Base-by-base conservation (phyloP, 371 early-diverging fungal species). In the Mucor irregularis region DNA sequence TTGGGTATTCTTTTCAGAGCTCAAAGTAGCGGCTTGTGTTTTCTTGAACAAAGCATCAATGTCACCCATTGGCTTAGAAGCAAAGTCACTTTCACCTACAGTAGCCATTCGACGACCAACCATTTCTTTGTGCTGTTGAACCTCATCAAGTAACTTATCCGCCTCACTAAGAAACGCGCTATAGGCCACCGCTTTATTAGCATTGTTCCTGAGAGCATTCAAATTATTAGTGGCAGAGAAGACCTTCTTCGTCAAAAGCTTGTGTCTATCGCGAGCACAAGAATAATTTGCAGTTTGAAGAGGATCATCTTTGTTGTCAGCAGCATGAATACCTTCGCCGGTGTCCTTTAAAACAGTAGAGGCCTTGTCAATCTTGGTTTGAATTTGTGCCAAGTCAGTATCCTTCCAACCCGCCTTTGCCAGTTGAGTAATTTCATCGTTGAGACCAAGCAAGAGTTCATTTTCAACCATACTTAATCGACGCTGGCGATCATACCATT, bases 211-310 rank as follows among this genome's bases (percentile, higher is more conserved):
- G 17, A 74, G 51, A 2, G 58, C 65, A 17, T 62, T 48, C 14
- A 74, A n/a, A 22, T 56, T 66, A 0, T 52, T 48, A 1, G 48
- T 33, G 1, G 68, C 57, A 5, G 59, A 37, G 6, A 60, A 54
- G 0, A 64, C 62, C 22, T 68, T 56, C 24, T 51, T 63, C 10
- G 53, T 44, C 9, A 76, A 44, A 4, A 49, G 14, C 0, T 43
- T 25, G 47, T 69, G 67, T 33, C 77, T 53, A 31, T 76, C 77
- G 0, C 69, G 61, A 14, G 73, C 73, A 56, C 77, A 73, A 0
- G 77, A 65, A 24, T 76, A 73, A 29, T 76, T 76, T 29, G 77
- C 77, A 0, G 66, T 76, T 24, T 76, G 68, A 9, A 76, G 40
- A 6, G 76, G 68, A 47, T 76, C 76, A 17, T 70, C 66, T n/a